Percentiles rank a stretch among this genome's conserved stretches.
Conservation (phyloP, 2,329 filamentous ascomycete genomes). For the Dactylellina cionopaga region DNA sequence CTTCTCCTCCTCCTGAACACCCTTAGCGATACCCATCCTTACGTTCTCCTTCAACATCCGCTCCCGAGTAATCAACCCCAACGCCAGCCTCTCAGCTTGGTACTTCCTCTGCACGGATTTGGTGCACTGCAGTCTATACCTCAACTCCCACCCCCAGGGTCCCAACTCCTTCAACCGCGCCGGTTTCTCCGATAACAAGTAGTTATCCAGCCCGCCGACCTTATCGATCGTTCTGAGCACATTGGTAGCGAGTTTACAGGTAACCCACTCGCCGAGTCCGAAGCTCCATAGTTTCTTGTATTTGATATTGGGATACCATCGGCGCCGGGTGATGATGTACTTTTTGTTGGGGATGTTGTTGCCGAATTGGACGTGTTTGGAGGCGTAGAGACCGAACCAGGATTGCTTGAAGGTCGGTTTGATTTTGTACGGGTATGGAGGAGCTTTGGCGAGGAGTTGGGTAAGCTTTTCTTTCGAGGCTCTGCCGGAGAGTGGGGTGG, state of each 20-base stretch:
- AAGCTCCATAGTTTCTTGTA: conserved; percentile 74
- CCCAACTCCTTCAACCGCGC: conserved; percentile 85
- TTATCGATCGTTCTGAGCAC: conserved; percentile 80
- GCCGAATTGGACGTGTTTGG: conserved; percentile 77
- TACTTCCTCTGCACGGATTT: conserved; percentile 73
- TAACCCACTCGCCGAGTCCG: conserved; percentile 71
- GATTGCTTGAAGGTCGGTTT: conserved; percentile 80
- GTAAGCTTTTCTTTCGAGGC: conserved; percentile 59
- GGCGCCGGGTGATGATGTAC: conserved; percentile 75
- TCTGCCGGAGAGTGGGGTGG: conserved; percentile 57
- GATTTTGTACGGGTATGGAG: conserved; percentile 77
- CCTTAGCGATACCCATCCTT: conserved; percentile 32
- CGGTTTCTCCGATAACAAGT: conserved; percentile 82
- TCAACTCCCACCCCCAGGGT: conserved; percentile 85
- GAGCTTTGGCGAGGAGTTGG: conserved; percentile 61
- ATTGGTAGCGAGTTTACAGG: conserved; percentile 74
- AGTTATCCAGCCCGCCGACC: conserved; percentile 88
- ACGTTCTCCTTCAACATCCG: conserved; percentile 58
- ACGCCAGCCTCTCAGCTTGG: conserved; percentile 69
- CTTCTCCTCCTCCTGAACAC: conserved; percentile 27
- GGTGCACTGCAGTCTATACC: conserved; percentile 90
- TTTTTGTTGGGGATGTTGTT: conserved; percentile 77
- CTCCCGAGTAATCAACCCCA: conserved; percentile 70
- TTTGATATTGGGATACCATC: conserved; percentile 78
- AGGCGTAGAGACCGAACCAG: conserved; percentile 78